Conservation (phyloP, 2,329 filamentous ascomycete genomes). For the Tolypocladium ophioglossoides region DNA sequence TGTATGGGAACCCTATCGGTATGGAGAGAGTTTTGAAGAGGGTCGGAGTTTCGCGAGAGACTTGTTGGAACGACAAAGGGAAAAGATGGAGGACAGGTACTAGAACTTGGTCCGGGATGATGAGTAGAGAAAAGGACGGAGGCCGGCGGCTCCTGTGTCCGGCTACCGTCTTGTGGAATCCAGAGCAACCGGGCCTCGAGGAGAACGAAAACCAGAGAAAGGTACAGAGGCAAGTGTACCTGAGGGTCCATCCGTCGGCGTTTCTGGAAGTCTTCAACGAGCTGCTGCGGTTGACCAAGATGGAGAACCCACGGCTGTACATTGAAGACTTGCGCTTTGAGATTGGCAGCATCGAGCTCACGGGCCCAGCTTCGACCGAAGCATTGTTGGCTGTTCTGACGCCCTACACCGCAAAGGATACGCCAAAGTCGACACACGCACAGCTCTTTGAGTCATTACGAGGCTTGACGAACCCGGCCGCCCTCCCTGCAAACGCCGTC, state of each 20-base stretch:
- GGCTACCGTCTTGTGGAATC: slow-evolving; percentile 67
- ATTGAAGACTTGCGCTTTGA: slow-evolving; percentile 63
- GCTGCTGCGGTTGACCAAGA: slow-evolving; percentile 44
- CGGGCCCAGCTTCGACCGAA: slow-evolving; percentile 67
- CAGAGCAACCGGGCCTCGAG: slow-evolving; percentile 20
- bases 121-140: slow-evolving; percentile 44
- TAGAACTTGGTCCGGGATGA: slow-evolving; percentile 36
- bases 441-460: slow-evolving; percentile 39
- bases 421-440: slow-evolving; percentile 27
- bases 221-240: slow-evolving; percentile 39
- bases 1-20: slow-evolving; percentile 57
- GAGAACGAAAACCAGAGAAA: slow-evolving; percentile 13
- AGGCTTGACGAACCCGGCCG: slow-evolving; percentile 55
- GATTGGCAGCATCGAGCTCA: slow-evolving; percentile 47
- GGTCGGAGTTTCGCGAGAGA: slow-evolving; percentile 50
- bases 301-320: slow-evolving; percentile 49
- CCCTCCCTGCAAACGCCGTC: slow-evolving; percentile 58
- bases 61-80: slow-evolving; percentile 52
- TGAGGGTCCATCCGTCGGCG: slow-evolving; percentile 75
- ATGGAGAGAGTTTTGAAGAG: slow-evolving; percentile 56
- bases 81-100: slow-evolving; percentile 57
- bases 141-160: slow-evolving; percentile 54
- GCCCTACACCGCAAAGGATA: slow-evolving; percentile 27
- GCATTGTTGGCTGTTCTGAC: slow-evolving; percentile 59
- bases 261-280: slow-evolving; percentile 61